phyloP scores from a whole-genome alignment of 129 eudicot genomes.

The Pseudognaphalium luteoalbum region DNA sequence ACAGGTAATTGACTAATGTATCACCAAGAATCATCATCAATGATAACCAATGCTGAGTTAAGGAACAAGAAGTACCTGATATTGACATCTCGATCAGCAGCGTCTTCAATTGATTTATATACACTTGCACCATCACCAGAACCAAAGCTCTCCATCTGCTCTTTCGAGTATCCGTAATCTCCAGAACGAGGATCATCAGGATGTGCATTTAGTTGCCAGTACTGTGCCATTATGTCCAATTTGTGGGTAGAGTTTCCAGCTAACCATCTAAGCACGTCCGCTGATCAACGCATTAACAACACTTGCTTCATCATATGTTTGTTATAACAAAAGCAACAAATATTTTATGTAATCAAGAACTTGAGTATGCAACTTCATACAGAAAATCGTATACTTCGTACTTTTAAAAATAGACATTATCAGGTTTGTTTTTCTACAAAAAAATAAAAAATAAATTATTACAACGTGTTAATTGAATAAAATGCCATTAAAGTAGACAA shows the following conservation, averaged over 20 bases:
- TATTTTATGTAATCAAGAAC: not conserved
- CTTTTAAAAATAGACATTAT: no score
- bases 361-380: not conserved
- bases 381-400: not conserved
- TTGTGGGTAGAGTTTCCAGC: slow-evolving; percentile 76
- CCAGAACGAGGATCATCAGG: slow-evolving; percentile 69
- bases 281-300: slow-evolving; percentile 27
- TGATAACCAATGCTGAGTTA: slow-evolving; percentile 4
- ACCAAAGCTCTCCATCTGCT: slow-evolving; percentile 66
- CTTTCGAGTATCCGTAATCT: slow-evolving; percentile 79
- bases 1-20: not conserved
- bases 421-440: no score
- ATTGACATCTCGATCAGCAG: slow-evolving; percentile 69
- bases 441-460: no score
- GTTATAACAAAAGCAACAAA: not conserved
- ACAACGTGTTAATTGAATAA: no score
- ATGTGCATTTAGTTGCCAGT: slow-evolving; percentile 73
- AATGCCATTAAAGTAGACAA: no score
- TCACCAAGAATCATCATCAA: not conserved
- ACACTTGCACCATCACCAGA: slow-evolving; percentile 63
- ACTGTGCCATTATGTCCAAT: slow-evolving; percentile 78
- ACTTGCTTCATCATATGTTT: not conserved
- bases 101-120: slow-evolving; percentile 66
- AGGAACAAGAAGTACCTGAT: slow-evolving; percentile 46
- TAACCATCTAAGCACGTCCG: slow-evolving; percentile 83